A percentile compares a stretch with the other conserved stretches of the same genome.
These are phyloP conservation scores for Stellera chamaejasme DNA, from an alignment of 345 rosid genomes.

Conservation along the genomic window DNA sequence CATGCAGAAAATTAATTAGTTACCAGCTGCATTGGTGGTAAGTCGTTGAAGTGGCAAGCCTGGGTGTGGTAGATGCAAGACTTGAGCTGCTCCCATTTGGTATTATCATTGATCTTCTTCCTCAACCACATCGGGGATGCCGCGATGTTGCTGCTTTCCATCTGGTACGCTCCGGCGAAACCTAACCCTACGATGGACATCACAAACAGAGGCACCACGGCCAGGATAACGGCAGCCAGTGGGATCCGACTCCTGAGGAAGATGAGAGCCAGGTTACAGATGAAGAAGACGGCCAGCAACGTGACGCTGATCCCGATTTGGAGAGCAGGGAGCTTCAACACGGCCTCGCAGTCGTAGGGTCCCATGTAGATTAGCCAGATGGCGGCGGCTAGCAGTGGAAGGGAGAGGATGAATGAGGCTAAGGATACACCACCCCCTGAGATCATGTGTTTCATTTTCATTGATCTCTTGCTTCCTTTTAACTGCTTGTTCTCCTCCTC, in stretches of 20 bases:
- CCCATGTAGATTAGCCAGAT: slow-evolving; percentile 69
- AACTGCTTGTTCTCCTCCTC: slow-evolving; percentile 13
- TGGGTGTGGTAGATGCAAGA: slow-evolving; percentile 45
- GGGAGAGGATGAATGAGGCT: slow-evolving; percentile 43
- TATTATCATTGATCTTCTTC: slow-evolving; percentile 27
- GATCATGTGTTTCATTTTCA: not conserved
- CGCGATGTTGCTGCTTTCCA: slow-evolving; percentile 35
- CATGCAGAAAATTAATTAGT: too few relatives aligned
- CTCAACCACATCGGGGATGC: slow-evolving; percentile 58
- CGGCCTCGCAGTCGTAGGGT: slow-evolving; percentile 60
- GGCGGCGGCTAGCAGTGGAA: slow-evolving; percentile 48
- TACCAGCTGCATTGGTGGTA: slow-evolving; percentile 59
- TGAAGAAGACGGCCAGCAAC: slow-evolving; percentile 39
- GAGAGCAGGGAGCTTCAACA: slow-evolving; percentile 45
- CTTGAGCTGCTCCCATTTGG: slow-evolving; percentile 51
- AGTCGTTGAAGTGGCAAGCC: slow-evolving; percentile 31
- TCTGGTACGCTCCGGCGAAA: slow-evolving; percentile 41
- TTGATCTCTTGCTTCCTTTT: slow-evolving; percentile 13
- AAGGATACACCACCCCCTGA: slow-evolving; percentile 33
- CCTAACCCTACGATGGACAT: slow-evolving; percentile 56
- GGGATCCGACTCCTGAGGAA: slow-evolving; percentile 36
- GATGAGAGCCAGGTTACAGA: slow-evolving; percentile 33
- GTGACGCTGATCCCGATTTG: slow-evolving; percentile 39
- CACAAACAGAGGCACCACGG: slow-evolving; percentile 39
- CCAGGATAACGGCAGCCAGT: slow-evolving; percentile 37